phyloP scores from a whole-genome alignment of 257 asterid species.

The Solanum virginianum region DNA sequence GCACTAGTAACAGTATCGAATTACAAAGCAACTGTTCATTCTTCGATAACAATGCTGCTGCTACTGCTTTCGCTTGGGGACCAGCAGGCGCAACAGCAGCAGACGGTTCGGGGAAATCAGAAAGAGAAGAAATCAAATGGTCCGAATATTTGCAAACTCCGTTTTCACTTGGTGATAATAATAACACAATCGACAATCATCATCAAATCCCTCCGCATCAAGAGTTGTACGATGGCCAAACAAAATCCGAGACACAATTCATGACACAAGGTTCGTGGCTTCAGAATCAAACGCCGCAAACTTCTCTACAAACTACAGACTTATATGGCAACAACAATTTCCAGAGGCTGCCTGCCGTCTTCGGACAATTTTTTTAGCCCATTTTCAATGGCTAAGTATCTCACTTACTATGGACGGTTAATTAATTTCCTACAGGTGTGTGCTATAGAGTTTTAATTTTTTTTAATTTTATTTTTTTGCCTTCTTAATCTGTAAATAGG shows the following conservation, averaged over 20 bases:
- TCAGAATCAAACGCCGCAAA: slow-evolving; percentile 26
- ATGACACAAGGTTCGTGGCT: slow-evolving; percentile 25
- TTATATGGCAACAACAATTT: slow-evolving; percentile 48
- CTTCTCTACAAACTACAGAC: slow-evolving; percentile 24
- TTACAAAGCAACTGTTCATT: slow-evolving; percentile 21
- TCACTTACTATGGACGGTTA: neutral
- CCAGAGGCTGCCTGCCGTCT: slow-evolving; percentile 45
- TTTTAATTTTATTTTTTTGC: too few species aligned
- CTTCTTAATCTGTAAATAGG: slow-evolving; percentile 63
- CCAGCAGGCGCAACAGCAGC: neutral
- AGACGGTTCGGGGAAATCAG: slow-evolving; percentile 17
- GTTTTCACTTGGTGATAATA: slow-evolving; percentile 19
- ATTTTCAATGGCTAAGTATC: neutral
- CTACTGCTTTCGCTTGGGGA: slow-evolving; percentile 27
- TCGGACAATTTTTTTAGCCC: slow-evolving; percentile 56
- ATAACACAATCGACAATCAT: slow-evolving; percentile 7
- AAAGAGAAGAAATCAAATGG: slow-evolving; percentile 56
- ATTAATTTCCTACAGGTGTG: slow-evolving; percentile 20
- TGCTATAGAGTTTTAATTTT: slow-evolving; percentile 17
- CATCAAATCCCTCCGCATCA: slow-evolving; percentile 7
- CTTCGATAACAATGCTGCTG: slow-evolving; percentile 11
- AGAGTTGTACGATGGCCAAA: slow-evolving; percentile 28
- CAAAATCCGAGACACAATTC: slow-evolving; percentile 16
- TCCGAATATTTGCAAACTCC: slow-evolving; percentile 63
- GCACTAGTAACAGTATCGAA: slow-evolving; percentile 3